These are phyloP conservation scores for Penicillium ochrochloron DNA, from an alignment of 495 filamentous ascomycete genomes.

Conservation along the genomic window DNA sequence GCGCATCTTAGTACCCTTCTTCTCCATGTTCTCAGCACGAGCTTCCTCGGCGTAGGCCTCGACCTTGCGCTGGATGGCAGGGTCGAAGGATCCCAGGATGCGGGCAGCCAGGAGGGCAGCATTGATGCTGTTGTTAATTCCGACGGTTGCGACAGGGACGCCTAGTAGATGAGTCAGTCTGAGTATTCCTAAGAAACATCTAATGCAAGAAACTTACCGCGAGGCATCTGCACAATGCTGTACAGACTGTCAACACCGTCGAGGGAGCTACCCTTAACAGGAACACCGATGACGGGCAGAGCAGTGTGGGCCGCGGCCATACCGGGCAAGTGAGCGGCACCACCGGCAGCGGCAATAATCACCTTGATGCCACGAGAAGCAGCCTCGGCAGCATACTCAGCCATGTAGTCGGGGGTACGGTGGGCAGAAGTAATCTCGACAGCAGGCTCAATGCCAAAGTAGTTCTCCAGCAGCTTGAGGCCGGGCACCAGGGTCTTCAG, in stretches of 20 bases:
- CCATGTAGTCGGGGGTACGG: conserved; percentile 85
- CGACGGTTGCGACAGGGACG: conserved; percentile 85
- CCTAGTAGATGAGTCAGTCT: conserved; percentile 48
- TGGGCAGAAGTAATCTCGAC: conserved; percentile 92
- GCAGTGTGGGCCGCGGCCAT: conserved; percentile 86
- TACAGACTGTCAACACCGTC: conserved; percentile 90
- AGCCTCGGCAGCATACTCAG: conserved; percentile 70
- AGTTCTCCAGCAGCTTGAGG: conserved; percentile 71
- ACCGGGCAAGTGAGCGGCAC: conserved; percentile 88
- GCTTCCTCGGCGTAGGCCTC: conserved; percentile 69
- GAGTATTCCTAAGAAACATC: background rate
- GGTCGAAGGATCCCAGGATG: conserved; percentile 75
- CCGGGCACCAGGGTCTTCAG: conserved; percentile 77
- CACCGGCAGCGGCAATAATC: conserved; percentile 93
- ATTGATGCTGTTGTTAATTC: conserved; percentile 92
- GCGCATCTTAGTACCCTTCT: conserved; percentile 51
- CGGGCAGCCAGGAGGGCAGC: conserved; percentile 87
- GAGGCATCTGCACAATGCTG: conserved; percentile 93
- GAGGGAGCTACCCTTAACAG: conserved; percentile 81
- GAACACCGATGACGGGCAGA: conserved; percentile 92
- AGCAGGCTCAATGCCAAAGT: conserved; percentile 74
- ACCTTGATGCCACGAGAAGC: conserved; percentile 75
- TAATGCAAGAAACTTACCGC: conserved; percentile 44
- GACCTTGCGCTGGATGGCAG: conserved; percentile 61
- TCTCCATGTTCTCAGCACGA: conserved; percentile 67